Evolutionary conservation across 257 asterid species (phyloP).

Genomic region (Penstemon davidsonii): DNA sequence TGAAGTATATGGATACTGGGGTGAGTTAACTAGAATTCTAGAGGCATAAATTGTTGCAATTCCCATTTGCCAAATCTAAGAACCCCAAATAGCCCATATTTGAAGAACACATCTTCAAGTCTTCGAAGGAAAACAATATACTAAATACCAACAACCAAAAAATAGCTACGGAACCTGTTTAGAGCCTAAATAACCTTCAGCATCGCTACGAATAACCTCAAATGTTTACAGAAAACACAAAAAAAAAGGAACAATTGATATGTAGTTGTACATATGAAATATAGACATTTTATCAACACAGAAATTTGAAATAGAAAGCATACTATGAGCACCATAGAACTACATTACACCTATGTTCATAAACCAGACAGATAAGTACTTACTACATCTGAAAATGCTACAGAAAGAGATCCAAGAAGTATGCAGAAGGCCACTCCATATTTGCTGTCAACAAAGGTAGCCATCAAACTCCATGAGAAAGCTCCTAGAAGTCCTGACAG

Average conservation of each 20-base stretch:
- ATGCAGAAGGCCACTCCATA: conserved; percentile 91
- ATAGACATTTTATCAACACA: background rate
- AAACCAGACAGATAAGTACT: conserved; percentile 39
- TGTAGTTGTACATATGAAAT: too few relatives aligned
- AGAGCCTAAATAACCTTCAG: conserved; percentile 1
- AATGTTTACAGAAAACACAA: background rate
- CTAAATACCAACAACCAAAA: background rate
- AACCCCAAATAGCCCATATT: background rate
- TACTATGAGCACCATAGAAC: conserved; percentile 2
- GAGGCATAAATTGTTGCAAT: background rate
- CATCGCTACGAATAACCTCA: background rate
- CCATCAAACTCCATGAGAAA: conserved; percentile 94
- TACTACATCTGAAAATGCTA: conserved; percentile 97
- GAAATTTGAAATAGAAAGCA: conserved; percentile 8
- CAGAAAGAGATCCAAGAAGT: conserved; percentile 93
- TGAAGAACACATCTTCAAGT: background rate
- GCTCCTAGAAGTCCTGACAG: conserved; percentile 96
- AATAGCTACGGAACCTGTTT: background rate
- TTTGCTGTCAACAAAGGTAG: conserved; percentile 81
- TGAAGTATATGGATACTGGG: background rate
- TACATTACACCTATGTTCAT: background rate
- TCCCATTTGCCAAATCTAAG: background rate
- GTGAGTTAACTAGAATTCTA: background rate
- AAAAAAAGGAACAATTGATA: too few relatives aligned
- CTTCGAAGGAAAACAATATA: background rate